Evolutionary conservation across 2,329 filamentous ascomycete genomes (phyloP).

Genomic region (Trichoderma atrobrunneum): DNA sequence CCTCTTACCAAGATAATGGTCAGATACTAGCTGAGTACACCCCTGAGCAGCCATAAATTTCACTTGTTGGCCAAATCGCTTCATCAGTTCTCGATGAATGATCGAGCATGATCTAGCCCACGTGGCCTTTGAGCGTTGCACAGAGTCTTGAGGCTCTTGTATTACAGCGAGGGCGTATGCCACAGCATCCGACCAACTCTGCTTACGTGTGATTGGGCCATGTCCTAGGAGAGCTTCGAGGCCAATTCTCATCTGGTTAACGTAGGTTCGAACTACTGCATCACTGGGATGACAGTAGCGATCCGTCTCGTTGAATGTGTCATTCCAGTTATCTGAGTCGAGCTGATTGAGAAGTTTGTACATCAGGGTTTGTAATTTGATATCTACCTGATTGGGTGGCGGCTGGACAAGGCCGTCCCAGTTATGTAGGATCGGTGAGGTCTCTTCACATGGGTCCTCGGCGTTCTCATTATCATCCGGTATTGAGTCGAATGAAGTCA

Average conservation of each 20-base stretch:
- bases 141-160: not conserved
- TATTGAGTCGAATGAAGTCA: not conserved
- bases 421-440: not conserved
- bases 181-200: not conserved
- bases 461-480: not conserved
- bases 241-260: not conserved
- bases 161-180: not conserved
- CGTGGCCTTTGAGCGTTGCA: not conserved
- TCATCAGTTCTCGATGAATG: not conserved
- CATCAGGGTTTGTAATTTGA: not conserved
- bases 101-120: not conserved
- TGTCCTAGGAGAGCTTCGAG: slow-evolving; percentile 47
- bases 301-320: not conserved
- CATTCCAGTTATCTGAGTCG: not conserved
- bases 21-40: not conserved
- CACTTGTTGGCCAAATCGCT: not conserved
- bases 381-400: not conserved
- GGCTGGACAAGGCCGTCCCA: not conserved
- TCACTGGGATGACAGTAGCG: not conserved
- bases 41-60: not conserved
- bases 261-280: not conserved
- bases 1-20: not conserved
- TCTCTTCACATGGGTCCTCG: not conserved
- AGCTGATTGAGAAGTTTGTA: not conserved
- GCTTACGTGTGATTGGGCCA: slow-evolving; percentile 26